Conservation (phyloP, 371 early-diverging fungal species). For the Paraphysoderma sedebokerense region DNA sequence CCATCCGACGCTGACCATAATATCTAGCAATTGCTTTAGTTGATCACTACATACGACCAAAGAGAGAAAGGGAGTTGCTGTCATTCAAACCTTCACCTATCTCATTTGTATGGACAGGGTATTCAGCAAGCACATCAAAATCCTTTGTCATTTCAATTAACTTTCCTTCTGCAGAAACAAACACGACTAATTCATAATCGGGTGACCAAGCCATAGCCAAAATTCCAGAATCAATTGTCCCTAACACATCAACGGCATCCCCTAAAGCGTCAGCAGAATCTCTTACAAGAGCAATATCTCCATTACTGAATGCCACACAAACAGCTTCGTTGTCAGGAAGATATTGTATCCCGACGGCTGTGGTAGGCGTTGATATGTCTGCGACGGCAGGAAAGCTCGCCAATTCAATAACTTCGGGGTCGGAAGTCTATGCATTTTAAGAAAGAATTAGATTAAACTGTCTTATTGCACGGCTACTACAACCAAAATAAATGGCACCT, state of each 20-base stretch:
- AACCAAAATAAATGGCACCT: too few relatives aligned
- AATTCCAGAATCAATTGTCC: slow-evolving; percentile 64
- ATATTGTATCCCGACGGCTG: slow-evolving; percentile 33
- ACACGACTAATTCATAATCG: slow-evolving; percentile 68
- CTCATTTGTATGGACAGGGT: slow-evolving; percentile 43
- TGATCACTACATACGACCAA: too few relatives aligned
- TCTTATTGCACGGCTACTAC: too few relatives aligned
- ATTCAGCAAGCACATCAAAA: slow-evolving; percentile 72
- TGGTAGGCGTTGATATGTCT: too few relatives aligned
- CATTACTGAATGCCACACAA: slow-evolving; percentile 40
- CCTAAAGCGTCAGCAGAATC: not conserved
- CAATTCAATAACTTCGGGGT: too few relatives aligned
- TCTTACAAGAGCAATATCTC: slow-evolving; percentile 48
- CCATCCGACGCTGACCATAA: slow-evolving; percentile 82
- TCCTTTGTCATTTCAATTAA: slow-evolving; percentile 82
- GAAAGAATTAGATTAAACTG: too few relatives aligned
- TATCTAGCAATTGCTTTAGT: too few relatives aligned
- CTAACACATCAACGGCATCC: slow-evolving; percentile 37
- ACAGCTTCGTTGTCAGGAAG: slow-evolving; percentile 43
- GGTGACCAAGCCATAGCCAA: slow-evolving; percentile 74
- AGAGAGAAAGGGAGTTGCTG: too few relatives aligned
- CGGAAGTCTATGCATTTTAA: too few relatives aligned
- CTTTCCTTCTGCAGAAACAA: slow-evolving; percentile 61
- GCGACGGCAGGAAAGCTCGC: too few relatives aligned
- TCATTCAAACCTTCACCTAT: slow-evolving; percentile 38